These are phyloP conservation scores for Cryptococcus depauperatus DNA, from an alignment of 1,284 basidiomycete species.

Conservation along the genomic window DNA sequence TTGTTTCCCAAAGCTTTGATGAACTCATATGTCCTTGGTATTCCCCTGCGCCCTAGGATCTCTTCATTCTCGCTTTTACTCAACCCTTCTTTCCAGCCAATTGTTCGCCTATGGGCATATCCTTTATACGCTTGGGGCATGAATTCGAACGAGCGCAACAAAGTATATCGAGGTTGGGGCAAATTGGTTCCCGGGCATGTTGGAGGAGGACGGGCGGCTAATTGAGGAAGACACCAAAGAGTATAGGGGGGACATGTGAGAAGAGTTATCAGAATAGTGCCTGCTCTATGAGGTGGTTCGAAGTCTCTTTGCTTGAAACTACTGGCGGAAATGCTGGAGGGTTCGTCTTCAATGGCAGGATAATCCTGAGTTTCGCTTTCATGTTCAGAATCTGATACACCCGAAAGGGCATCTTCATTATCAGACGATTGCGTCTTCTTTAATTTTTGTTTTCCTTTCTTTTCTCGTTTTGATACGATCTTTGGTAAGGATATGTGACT, in stretches of 20 bases:
- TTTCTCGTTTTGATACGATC: conserved; percentile 2
- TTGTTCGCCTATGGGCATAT: conserved; percentile 86
- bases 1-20: conserved; percentile 11
- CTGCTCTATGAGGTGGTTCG: conserved; percentile 41
- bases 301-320: conserved; percentile 17
- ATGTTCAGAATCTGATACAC: conserved; percentile 46
- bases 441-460: conserved; percentile 21
- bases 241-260: conserved; percentile 84
- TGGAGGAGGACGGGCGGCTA: conserved; percentile 56
- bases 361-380: conserved; percentile 22
- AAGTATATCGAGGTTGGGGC: conserved; percentile 59
- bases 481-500: conserved; percentile 6
- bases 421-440: conserved; percentile 42
- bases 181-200: conserved; percentile 21
- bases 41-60: conserved; percentile 36
- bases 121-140: conserved; percentile 64
- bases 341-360: conserved; percentile 7
- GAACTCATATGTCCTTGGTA: conserved; percentile 42
- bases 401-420: conserved; percentile 49
- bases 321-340: conserved; percentile 47
- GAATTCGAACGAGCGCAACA: conserved; percentile 78
- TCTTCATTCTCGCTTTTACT: conserved; percentile 42
- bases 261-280: conserved; percentile 73
- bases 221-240: conserved; percentile 68
- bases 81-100: conserved; percentile 54